Conservation (phyloP, 1,139 yeast species). For the Geotrichum candidum region DNA sequence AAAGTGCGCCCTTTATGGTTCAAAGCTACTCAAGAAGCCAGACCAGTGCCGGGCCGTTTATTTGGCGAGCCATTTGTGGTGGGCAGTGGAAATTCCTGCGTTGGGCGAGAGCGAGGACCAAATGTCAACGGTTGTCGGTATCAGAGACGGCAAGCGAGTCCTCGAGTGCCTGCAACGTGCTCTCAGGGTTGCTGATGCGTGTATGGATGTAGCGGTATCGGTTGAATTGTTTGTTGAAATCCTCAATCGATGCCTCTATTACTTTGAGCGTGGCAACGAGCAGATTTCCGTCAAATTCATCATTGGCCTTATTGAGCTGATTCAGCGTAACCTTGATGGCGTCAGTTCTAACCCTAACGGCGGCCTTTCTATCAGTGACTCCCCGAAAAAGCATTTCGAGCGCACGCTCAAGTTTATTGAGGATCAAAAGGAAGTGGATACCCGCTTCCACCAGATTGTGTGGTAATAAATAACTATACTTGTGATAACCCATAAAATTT, state of each 20-base stretch:
- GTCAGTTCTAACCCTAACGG: slow-evolving; percentile 29
- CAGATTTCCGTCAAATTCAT: slow-evolving; percentile 67
- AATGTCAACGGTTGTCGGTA: slow-evolving; percentile 25
- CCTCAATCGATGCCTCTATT: slow-evolving; percentile 75
- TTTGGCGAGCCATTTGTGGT: slow-evolving; percentile 87
- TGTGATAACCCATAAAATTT: not conserved
- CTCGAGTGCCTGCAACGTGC: slow-evolving; percentile 70
- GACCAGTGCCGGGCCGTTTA: slow-evolving; percentile 93
- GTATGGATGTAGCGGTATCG: slow-evolving; percentile 77
- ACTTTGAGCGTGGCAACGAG: slow-evolving; percentile 74
- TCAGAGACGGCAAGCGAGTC: slow-evolving; percentile 55
- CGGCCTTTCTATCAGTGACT: slow-evolving; percentile 29
- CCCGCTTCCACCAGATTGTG: slow-evolving; percentile 51
- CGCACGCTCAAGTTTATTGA: slow-evolving; percentile 63
- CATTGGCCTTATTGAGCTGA: slow-evolving; percentile 80
- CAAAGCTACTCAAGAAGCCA: slow-evolving; percentile 80
- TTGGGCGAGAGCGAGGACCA: slow-evolving; percentile 45
- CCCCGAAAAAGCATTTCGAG: slow-evolving; percentile 50
- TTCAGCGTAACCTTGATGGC: slow-evolving; percentile 60
- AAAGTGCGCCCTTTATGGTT: slow-evolving; percentile 80
- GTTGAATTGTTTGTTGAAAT: slow-evolving; percentile 84
- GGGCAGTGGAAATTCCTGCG: slow-evolving; percentile 63
- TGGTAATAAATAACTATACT: slow-evolving; percentile 23
- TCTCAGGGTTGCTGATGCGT: slow-evolving; percentile 83
- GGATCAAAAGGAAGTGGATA: slow-evolving; percentile 60